Base-by-base conservation (phyloP, 2,329 filamentous ascomycete genomes). In the Aspergillus vadensis region DNA sequence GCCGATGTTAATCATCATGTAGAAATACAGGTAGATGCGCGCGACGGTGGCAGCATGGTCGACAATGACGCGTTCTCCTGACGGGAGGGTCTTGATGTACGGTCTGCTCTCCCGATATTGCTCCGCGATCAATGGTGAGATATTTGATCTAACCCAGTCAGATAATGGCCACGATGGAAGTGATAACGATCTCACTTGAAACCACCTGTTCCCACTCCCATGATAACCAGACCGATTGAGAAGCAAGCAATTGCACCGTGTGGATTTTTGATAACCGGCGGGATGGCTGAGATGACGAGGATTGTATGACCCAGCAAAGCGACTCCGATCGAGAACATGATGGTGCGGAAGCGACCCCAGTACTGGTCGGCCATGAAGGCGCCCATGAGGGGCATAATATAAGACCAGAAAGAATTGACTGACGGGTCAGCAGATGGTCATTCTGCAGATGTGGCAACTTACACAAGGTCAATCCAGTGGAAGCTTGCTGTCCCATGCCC, bases 141-240 rank as follows among this genome's bases (percentile, higher is more conserved):
- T 89, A 70, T 93, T 93, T 64, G 88, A 85, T 43, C 67, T 71
- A 9, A 25, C 27, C 8, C 8, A 8, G 27, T 58, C 15, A 54
- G 49, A 27, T 32, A 12, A 39, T 17, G 15, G 4, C n/a, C n/a
- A 30, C 6, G 7, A 52, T 2, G 6, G 27, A 27, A 14, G 38
- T 32, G 38, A 23, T 17, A 15, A 15, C 53, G 14, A 49, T 14
- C 57, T 23, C 59, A 71, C 80, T 93, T 94, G 84, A 93, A 92
- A 69, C 91, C 89, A 63, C 90, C 90, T 1, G 89, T 91, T 47
- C 90, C 90, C 30, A 91, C 74, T n/a, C 88, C 89, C 71, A 92
- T 85, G 70, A 92, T 83, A 48, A 90, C 75, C 65, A 90, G 81
- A 23, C 86, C 85, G 30, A 87, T 76, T 2, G 88, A 74, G 68